Evolutionary conservation across 2,329 filamentous ascomycete genomes (phyloP).

Genomic region (Achaetomium macrosporum): DNA sequence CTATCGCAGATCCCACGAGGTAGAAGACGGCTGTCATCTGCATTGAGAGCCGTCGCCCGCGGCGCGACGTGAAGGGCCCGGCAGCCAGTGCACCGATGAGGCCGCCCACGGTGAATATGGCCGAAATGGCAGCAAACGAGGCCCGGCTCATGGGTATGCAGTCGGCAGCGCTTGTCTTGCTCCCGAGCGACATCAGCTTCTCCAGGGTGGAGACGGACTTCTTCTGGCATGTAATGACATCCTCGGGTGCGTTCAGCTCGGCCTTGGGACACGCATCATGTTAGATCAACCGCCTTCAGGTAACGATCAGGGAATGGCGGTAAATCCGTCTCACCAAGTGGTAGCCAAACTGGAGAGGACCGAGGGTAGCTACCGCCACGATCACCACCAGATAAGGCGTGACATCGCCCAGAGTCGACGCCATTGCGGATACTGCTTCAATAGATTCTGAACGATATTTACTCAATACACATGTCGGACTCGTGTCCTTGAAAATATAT

Average conservation of each 20-base stretch:
- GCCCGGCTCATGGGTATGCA: constrained; percentile 85
- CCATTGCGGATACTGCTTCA: constrained; percentile 14
- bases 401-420: constrained; percentile 37
- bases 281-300: constrained; percentile 8
- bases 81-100: constrained; percentile 74
- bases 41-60: constrained; percentile 72
- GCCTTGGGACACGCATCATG: constrained; percentile 47
- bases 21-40: constrained; percentile 72
- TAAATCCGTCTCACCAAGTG: constrained; percentile 60
- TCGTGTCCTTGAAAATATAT: too few relatives aligned
- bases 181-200: constrained; percentile 17
- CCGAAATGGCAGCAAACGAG: constrained; percentile 80
- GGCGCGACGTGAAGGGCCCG: constrained; percentile 70
- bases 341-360: constrained; percentile 90
- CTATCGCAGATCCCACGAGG: constrained; percentile 66
- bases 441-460: background rate
- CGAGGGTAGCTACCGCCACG: constrained; percentile 71
- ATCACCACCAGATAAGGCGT: constrained; percentile 75
- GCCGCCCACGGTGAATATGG: constrained; percentile 86
- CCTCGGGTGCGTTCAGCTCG: constrained; percentile 91
- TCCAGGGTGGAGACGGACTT: constrained; percentile 33
- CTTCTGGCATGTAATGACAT: constrained; percentile 81
- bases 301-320: background rate
- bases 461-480: constrained; percentile 1
- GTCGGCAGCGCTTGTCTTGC: constrained; percentile 47